These are phyloP conservation scores for Penicillium brasilianum DNA, from an alignment of 2,329 filamentous ascomycete genomes.

Conservation along the genomic window DNA sequence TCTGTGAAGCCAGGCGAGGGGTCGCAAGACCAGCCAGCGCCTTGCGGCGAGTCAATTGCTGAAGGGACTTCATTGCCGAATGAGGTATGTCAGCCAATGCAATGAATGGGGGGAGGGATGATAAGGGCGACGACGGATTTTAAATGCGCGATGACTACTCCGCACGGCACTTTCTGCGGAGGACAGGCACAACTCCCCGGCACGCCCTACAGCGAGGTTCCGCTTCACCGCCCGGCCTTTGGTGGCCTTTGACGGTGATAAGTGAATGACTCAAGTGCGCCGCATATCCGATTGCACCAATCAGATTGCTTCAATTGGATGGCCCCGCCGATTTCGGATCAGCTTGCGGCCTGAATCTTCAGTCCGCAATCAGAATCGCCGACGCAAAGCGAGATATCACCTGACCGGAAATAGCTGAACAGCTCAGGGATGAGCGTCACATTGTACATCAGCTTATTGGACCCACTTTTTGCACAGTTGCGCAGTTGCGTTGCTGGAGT, in stretches of 20 bases:
- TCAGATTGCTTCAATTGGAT: constrained; percentile 8
- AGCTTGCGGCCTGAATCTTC: not conserved
- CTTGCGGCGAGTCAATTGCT: constrained; percentile 42
- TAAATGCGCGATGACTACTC: constrained; percentile 32
- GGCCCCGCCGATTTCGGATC: constrained; percentile 30
- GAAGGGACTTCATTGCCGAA: constrained; percentile 41
- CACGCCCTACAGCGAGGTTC: not conserved
- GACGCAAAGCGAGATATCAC: constrained; percentile 21
- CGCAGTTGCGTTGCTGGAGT: not conserved
- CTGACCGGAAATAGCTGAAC: constrained; percentile 9
- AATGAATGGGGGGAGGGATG: constrained; percentile 7
- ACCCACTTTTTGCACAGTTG: not conserved
- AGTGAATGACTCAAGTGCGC: constrained; percentile 15
- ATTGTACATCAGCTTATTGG: not conserved
- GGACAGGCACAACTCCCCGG: constrained; percentile 35
- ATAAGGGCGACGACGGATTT: constrained; percentile 20
- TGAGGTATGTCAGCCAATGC: constrained; percentile 8
- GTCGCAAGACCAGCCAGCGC: constrained; percentile 33
- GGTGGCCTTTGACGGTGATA: not conserved
- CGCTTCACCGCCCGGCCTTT: constrained; percentile 1
- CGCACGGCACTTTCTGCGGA: constrained; percentile 31
- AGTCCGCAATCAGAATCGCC: constrained; percentile 5
- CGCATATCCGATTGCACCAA: constrained; percentile 13
- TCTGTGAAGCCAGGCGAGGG: constrained; percentile 33
- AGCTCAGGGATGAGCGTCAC: too few species aligned